Base-by-base conservation (phyloP, 2,329 filamentous ascomycete species). In the Talaromyces marneffei region DNA sequence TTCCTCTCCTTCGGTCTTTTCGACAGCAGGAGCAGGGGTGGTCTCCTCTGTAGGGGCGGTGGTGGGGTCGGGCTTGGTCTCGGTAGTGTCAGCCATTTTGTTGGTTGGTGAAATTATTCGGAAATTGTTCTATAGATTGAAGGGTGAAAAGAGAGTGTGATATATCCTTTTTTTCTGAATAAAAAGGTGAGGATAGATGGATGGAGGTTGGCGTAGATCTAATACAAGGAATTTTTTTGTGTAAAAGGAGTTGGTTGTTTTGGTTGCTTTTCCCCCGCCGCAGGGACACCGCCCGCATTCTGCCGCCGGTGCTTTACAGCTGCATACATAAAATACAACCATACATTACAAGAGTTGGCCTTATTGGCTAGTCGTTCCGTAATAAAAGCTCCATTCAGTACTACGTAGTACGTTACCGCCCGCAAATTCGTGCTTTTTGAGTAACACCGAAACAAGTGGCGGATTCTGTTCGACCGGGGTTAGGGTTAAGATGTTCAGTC, bases 41-140 rank as follows among this genome's bases (percentile, higher is more conserved):
- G 69, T 68, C 65, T 74, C 69, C 65, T 75, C 67, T 58, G 71
- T 65, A 62, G 72, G 70, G 69, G 72, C 67, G 70, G 72, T 68
- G 71, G 75, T 70, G 74, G 76, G 74, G 73, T 78, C 74, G 63
- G 73, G 68, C 71, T 78, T 78, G 59, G 72, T 71, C 63, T 77
- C 76, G 65, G 75, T 67, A 64, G 70, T 69, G 72, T 76, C 76
- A 74, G 76, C 76, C 76, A 78, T 78, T 65, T 63, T 72, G 42
- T 29, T 52, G 18, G 16, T 25, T 39, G 31, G 27, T 16, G 20
- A 55, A 37, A 18, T 58, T 27, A n/a, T 52, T 35, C 18, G 48
- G 23, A 18, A 12, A 16, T 40, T 42, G 46, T 12, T 39, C 10
- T 33, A 37, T 59, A 50, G 16, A 25, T 33, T 16, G 12, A 48